Evolutionary conservation across 129 eudicot species (phyloP), one percentile per base, ranked within the genome.

Genomic region (Lonicera japonica): DNA sequence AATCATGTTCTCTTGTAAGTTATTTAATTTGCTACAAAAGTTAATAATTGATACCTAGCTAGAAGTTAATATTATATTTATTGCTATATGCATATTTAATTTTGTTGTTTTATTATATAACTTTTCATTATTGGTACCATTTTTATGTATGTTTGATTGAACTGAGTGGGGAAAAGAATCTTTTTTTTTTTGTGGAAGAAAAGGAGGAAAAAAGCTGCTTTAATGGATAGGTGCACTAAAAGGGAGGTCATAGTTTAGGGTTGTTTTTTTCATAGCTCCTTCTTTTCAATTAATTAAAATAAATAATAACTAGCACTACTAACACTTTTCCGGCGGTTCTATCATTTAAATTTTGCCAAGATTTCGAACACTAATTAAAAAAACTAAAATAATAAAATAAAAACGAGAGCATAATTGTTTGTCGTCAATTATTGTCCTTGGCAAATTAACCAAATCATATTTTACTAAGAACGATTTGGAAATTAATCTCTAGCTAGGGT

Each of bases 1-100:
- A 82, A 72, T 58, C 88, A 82, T 71, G 79, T 78, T 64, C 55
- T 82, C 24, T 21, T 82, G 84, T 82, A 71, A 75, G 88, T 75
- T 72, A 9, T 29, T 29, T 29, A 29, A 29, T 29, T 29, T 29
- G 36, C 36, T 29, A 29, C 36, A 29, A 29, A 29, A 29, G 6
- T 29, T 29, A 29, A 21, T 58, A 13, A 1, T 63, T 18, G 11
- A 48, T 23, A 24, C 56, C 16, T 47, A 41, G 18, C 8, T 52
- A 21, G 11, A 54, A 61, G 53, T 19, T 54, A 43, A 19, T 21
- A 21, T 43, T 43, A 3, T n/a, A 18, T 22, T 54, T 10, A 11
- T 29, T 43, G 16, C 50, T 43, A 43, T 14, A 43, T 8, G 50
- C 20, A 16, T 29, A 11, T 20, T 56, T 52, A 48, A 15, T n/a